A percentile compares a stretch with the other conserved stretches of the same genome.
Evolutionary conservation across 1,284 basidiomycete genomes (phyloP).

Genomic region (Heliocybe sulcata): DNA sequence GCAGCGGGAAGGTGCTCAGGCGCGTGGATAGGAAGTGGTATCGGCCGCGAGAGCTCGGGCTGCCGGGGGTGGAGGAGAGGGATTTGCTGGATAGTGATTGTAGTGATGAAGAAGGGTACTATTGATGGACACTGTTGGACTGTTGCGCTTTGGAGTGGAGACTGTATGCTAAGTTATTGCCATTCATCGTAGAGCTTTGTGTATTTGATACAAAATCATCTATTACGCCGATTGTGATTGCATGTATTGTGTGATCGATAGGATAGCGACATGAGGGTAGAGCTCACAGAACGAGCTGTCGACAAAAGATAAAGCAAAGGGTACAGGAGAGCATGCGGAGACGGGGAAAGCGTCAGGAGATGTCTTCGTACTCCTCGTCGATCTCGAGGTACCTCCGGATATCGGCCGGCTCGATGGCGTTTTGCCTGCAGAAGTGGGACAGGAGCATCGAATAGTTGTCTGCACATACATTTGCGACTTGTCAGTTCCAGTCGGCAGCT

Average conservation of each 20-base stretch:
- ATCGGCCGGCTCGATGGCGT: slow-evolving; percentile 46
- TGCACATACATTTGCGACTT: slow-evolving; percentile 13
- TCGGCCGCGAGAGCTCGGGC: neutral
- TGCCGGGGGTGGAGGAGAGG: neutral
- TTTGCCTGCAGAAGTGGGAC: slow-evolving; percentile 58
- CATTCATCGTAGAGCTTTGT: too few relatives aligned
- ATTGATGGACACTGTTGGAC: neutral
- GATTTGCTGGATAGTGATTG: neutral
- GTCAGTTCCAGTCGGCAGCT: slow-evolving; percentile 4
- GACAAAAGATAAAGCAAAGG: neutral
- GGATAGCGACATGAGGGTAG: neutral
- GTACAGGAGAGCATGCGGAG: too few relatives aligned
- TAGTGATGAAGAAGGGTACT: neutral
- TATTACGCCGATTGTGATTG: too few relatives aligned
- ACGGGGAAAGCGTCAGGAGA: slow-evolving; percentile 28
- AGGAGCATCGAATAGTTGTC: slow-evolving; percentile 61
- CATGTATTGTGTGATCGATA: neutral
- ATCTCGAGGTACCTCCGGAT: slow-evolving; percentile 59
- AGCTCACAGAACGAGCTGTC: neutral
- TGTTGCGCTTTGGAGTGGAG: too few relatives aligned
- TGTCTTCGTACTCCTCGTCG: slow-evolving; percentile 68
- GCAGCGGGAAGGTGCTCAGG: neutral
- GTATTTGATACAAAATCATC: too few relatives aligned
- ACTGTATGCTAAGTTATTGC: too few relatives aligned
- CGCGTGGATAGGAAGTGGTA: neutral